Conservation (phyloP, 2,329 filamentous ascomycete species). For the Ophiosphaerella herpotricha region DNA sequence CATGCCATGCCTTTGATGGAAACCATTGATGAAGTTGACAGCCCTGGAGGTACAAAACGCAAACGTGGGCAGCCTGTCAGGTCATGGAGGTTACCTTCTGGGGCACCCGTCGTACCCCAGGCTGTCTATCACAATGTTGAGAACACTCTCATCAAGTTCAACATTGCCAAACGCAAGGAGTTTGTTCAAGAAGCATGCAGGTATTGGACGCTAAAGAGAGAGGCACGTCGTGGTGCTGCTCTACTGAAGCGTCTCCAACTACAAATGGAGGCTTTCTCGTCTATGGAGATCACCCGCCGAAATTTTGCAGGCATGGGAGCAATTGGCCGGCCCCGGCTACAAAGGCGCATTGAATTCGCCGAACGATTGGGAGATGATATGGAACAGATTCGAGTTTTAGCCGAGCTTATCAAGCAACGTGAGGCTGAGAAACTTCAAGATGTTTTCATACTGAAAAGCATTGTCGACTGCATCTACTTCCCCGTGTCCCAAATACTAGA, state of each 20-base stretch:
- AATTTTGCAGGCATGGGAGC: slow-evolving; percentile 96
- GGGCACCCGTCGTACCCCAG: slow-evolving; percentile 90
- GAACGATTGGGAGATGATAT: slow-evolving; percentile 76
- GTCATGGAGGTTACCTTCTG: slow-evolving; percentile 90
- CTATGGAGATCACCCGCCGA: slow-evolving; percentile 93
- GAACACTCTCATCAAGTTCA: slow-evolving; percentile 79
- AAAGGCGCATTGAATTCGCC: slow-evolving; percentile 86
- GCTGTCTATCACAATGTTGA: slow-evolving; percentile 87
- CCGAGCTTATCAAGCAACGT: slow-evolving; percentile 72
- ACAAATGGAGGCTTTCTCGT: slow-evolving; percentile 94
- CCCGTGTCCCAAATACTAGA: slow-evolving; percentile 77
- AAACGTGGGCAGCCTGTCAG: slow-evolving; percentile 62
- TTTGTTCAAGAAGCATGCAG: slow-evolving; percentile 92
- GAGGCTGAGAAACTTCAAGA: slow-evolving; percentile 79
- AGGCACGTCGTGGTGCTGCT: slow-evolving; percentile 87
- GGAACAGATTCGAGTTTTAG: slow-evolving; percentile 72
- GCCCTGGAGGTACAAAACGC: slow-evolving; percentile 62
- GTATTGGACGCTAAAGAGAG: slow-evolving; percentile 97
- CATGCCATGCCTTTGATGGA: slow-evolving; percentile 61
- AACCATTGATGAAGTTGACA: slow-evolving; percentile 53
- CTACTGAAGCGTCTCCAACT: slow-evolving; percentile 90
- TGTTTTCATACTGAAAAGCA: slow-evolving; percentile 73
- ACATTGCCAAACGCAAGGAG: slow-evolving; percentile 84
- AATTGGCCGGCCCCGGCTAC: slow-evolving; percentile 75
- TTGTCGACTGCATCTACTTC: slow-evolving; percentile 90